Evolutionary conservation across 441 rosid genomes (phyloP).

Genomic region (Erodium chrysanthum): DNA sequence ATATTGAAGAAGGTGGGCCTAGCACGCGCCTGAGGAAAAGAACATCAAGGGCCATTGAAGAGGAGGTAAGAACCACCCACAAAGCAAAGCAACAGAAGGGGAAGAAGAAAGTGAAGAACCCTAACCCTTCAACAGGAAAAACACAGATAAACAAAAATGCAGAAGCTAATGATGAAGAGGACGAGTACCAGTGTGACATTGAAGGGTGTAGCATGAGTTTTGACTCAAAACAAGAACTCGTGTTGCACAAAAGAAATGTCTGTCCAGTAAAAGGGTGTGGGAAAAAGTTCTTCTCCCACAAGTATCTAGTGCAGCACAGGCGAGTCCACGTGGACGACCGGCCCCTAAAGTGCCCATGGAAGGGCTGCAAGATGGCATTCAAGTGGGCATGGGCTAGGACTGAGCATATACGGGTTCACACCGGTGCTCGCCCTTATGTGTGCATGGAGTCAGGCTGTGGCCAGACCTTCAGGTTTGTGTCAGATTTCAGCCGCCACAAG

Average conservation of each 20-base stretch:
- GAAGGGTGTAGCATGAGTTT: constrained; percentile 95
- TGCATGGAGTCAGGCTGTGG: constrained; percentile 83
- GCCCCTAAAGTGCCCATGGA: constrained; percentile 99
- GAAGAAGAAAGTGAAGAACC: constrained; percentile 36
- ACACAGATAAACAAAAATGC: constrained; percentile 23
- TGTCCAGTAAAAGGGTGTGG: constrained; percentile 94
- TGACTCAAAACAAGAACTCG: constrained; percentile 54
- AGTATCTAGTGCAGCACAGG: constrained; percentile 87
- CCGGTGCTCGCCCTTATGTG: constrained; percentile 94
- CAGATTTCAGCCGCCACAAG: constrained; percentile 95
- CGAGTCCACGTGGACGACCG: constrained; percentile 89
- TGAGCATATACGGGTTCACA: constrained; percentile 93
- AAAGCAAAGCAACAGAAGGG: constrained; percentile 43
- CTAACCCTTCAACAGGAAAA: constrained; percentile 29
- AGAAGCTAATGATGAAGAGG: constrained; percentile 40
- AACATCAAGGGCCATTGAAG: constrained; percentile 36
- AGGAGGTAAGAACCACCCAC: constrained; percentile 21
- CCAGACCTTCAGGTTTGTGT: constrained; percentile 90
- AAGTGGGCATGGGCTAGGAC: constrained; percentile 99
- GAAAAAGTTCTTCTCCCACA: constrained; percentile 85
- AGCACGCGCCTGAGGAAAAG: constrained; percentile 77
- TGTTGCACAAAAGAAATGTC: constrained; percentile 67
- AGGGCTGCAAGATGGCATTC: constrained; percentile 94
- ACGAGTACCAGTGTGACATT: constrained; percentile 63
- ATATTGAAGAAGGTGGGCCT: constrained; percentile 55